phyloP scores from a whole-genome alignment of 352 stramenopile species.

The Pythium aristosporum region DNA sequence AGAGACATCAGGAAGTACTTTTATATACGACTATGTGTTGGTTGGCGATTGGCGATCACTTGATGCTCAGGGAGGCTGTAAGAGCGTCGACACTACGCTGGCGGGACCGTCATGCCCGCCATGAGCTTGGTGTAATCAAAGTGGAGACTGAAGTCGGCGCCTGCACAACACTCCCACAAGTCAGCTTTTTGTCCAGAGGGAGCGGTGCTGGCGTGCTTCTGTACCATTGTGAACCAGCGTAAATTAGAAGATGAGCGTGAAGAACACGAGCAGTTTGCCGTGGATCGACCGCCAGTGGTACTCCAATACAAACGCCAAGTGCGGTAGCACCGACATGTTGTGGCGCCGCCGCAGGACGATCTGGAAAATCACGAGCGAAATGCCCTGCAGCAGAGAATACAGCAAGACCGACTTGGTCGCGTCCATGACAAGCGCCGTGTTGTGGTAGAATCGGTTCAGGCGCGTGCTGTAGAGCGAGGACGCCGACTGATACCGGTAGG shows the following conservation, averaged over 20 bases:
- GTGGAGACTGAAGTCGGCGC: slow-evolving; percentile 12
- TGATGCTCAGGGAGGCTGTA: no score
- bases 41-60: not conserved
- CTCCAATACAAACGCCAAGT: slow-evolving; percentile 28
- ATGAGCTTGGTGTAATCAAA: slow-evolving; percentile 10
- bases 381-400: slow-evolving; percentile 18
- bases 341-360: slow-evolving; percentile 18
- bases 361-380: slow-evolving; percentile 19
- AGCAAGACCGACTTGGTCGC: slow-evolving; percentile 18
- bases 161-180: not conserved
- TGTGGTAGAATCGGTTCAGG: slow-evolving; percentile 20
- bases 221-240: slow-evolving; percentile 27
- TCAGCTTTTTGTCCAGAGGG: not conserved
- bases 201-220: not conserved
- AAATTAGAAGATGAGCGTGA: slow-evolving; percentile 25
- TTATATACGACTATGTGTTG: not conserved
- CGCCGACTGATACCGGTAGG: slow-evolving; percentile 9
- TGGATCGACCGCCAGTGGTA: slow-evolving; percentile 24
- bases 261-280: slow-evolving; percentile 25
- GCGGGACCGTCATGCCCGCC: not conserved
- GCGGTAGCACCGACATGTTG: slow-evolving; percentile 14
- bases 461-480: slow-evolving; percentile 25
- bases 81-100: not conserved
- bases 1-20: not conserved
- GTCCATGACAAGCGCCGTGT: not conserved